Conservation (phyloP, 352 stramenopile species). For the Saprolegnia diclina region DNA sequence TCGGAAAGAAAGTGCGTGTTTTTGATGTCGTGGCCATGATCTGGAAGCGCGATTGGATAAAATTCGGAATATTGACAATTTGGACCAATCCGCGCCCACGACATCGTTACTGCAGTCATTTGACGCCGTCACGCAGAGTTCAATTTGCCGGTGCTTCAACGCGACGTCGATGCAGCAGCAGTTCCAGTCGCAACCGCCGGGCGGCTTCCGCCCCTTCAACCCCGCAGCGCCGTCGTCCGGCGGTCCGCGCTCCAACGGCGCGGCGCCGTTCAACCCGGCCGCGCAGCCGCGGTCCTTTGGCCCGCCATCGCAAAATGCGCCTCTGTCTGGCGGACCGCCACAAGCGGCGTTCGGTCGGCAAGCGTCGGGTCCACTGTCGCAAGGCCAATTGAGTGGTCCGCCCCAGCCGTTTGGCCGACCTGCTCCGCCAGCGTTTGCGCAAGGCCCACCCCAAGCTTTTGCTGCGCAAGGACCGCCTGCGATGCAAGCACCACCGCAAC, state of each 20-base stretch:
- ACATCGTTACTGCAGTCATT: not conserved
- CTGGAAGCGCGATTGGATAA: not conserved
- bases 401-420: not conserved
- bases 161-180: constrained; percentile 10
- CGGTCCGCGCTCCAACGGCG: not conserved
- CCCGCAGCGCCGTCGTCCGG: constrained; percentile 5
- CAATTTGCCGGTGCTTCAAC: not conserved
- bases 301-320: too few species aligned
- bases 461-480: constrained; percentile 4
- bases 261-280: constrained; percentile 4
- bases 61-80: not conserved
- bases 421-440: not conserved
- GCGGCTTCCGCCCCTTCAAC: constrained; percentile 24
- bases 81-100: not conserved
- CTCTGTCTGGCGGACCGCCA: too few species aligned
- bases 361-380: not conserved
- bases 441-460: not conserved
- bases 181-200: constrained; percentile 23
- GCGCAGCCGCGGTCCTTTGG: not conserved
- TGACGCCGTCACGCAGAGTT: not conserved
- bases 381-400: not conserved
- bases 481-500: not conserved
- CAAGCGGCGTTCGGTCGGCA: not conserved
- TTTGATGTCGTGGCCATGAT: not conserved
- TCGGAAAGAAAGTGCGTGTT: not conserved